These are phyloP conservation scores for Canna indica DNA, from an alignment of 176 grass and related monocot genomes.

Conservation along the genomic window DNA sequence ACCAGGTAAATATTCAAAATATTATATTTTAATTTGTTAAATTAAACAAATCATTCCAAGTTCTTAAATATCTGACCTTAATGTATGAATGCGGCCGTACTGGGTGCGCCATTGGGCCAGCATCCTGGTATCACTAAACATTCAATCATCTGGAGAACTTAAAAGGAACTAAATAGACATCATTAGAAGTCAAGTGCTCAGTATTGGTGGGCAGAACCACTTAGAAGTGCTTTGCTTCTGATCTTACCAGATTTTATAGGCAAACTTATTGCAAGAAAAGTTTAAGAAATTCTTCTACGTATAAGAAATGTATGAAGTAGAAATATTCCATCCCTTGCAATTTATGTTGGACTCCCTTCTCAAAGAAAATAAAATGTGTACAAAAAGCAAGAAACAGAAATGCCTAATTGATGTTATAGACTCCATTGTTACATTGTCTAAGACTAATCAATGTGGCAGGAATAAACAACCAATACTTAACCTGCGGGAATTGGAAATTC, in stretches of 20 bases:
- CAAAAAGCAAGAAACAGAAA: constrained; percentile 14
- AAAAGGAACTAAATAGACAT: not conserved
- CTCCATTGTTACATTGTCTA: not conserved
- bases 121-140: constrained; percentile 63
- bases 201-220: not conserved
- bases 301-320: not conserved
- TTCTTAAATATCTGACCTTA: constrained; percentile 40
- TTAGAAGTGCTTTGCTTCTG: not conserved
- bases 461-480: constrained; percentile 17
- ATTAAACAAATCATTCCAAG: not conserved
- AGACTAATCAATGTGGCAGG: not conserved
- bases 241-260: not conserved
- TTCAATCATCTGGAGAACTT: constrained; percentile 2
- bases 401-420: not conserved
- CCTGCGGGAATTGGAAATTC: constrained; percentile 98
- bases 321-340: not conserved
- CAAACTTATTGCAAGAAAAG: not conserved
- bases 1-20: constrained; percentile 16
- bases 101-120: constrained; percentile 96
- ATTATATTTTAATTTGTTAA: not conserved
- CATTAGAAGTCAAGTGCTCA: not conserved
- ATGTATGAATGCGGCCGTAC: constrained; percentile 96
- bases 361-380: constrained; percentile 8
- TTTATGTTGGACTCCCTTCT: not conserved
- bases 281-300: constrained; percentile 17